phyloP scores from a whole-genome alignment of 148 eudicot species.

The Gaultheria prostrata region DNA sequence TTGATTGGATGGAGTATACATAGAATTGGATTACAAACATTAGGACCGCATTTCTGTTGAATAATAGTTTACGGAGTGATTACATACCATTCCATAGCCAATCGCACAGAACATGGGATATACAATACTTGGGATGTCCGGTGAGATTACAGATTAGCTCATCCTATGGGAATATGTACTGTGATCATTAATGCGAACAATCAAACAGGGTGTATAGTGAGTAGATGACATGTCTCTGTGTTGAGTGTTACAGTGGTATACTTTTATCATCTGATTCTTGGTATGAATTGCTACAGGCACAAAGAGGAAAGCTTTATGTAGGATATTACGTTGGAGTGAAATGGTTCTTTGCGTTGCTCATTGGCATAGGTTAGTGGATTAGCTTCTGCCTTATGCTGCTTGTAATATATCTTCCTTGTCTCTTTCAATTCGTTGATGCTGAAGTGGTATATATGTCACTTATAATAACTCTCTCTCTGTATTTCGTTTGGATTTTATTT shows the following conservation, averaged over 20 bases:
- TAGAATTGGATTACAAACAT: neutral
- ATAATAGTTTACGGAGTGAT: neutral
- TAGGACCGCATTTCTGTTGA: neutral
- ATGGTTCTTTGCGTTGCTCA: conserved; percentile 89
- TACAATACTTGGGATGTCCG: neutral
- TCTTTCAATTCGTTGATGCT: neutral
- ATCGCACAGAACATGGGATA: neutral
- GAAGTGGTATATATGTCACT: neutral
- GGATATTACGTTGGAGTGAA: conserved; percentile 72
- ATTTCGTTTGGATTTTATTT: neutral
- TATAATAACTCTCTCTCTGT: neutral
- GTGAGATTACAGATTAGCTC: neutral
- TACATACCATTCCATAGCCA: neutral
- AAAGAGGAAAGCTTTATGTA: conserved; percentile 71
- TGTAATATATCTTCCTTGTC: neutral
- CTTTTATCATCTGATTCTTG: neutral
- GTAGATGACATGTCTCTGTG: neutral
- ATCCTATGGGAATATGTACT: neutral
- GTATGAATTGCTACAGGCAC: conserved; percentile 44
- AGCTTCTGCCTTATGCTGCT: neutral
- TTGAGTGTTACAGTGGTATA: neutral
- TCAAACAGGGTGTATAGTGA: neutral
- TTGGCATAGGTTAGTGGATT: conserved; percentile 70
- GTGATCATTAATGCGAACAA: neutral
- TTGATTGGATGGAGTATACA: neutral